Evolutionary conservation across 2,329 filamentous ascomycete species (phyloP).

Genomic region (Chaetomium globosum): DNA sequence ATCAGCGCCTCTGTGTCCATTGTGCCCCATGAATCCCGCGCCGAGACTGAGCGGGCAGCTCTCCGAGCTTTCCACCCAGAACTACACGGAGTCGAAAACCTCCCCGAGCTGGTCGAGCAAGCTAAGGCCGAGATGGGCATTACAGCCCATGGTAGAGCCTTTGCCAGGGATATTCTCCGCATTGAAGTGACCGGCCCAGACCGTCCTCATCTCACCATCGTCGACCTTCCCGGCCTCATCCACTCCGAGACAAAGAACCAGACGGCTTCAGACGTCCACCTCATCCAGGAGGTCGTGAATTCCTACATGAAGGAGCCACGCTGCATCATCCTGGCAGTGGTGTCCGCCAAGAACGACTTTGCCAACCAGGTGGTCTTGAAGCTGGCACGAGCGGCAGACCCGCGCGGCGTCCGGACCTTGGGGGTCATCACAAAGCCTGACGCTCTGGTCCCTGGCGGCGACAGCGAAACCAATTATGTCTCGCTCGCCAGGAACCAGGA

Average conservation of each 20-base stretch:
- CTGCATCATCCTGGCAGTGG: constrained; percentile 58
- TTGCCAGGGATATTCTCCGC: constrained; percentile 47
- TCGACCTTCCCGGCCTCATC: constrained; percentile 57
- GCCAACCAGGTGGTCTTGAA: constrained; percentile 58
- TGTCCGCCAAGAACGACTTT: constrained; percentile 54
- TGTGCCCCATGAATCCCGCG: constrained; percentile 29
- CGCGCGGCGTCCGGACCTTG: constrained; percentile 46
- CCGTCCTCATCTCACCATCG: constrained; percentile 54
- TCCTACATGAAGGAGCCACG: constrained; percentile 44
- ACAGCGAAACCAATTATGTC: constrained; percentile 46
- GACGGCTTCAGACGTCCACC: constrained; percentile 44
- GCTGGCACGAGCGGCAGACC: constrained; percentile 38
- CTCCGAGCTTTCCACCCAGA: constrained; percentile 27
- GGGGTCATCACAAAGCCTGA: constrained; percentile 60
- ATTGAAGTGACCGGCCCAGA: constrained; percentile 48
- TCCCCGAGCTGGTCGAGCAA: constrained; percentile 37
- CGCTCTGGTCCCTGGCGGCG: constrained; percentile 42
- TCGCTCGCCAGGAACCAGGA: constrained; percentile 51
- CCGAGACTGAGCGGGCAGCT: constrained; percentile 24
- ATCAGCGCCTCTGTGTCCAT: constrained; percentile 32
- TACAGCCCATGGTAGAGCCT: constrained; percentile 39
- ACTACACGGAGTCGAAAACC: constrained; percentile 24
- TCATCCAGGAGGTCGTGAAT: constrained; percentile 49
- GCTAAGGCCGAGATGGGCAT: constrained; percentile 51
- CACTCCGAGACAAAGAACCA: constrained; percentile 48